These are phyloP conservation scores for Endoconidiophora polonica DNA, from an alignment of 2,329 filamentous ascomycete genomes.

Conservation along the genomic window DNA sequence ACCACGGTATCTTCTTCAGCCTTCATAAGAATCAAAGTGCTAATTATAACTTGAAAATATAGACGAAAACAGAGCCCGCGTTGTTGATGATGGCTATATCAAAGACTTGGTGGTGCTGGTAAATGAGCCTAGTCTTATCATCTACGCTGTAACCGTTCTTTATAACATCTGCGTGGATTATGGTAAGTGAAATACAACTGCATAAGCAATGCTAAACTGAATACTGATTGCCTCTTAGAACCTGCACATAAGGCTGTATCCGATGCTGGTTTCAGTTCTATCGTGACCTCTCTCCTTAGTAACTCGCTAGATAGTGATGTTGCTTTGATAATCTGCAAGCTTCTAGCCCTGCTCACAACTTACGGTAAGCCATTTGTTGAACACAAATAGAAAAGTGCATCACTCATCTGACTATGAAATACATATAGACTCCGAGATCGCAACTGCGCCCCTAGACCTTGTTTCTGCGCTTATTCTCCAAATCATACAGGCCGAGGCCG, in stretches of 20 bases:
- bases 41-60: neutral
- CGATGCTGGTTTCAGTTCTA: conserved; percentile 31
- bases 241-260: conserved; percentile 40
- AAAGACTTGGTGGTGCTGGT: conserved; percentile 32
- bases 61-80: conserved; percentile 42
- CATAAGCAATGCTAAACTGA: neutral
- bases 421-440: conserved; percentile 26
- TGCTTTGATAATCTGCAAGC: conserved; percentile 32
- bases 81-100: conserved; percentile 34
- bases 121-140: conserved; percentile 28
- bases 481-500: conserved; percentile 25
- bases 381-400: neutral
- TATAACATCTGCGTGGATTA: conserved; percentile 49
- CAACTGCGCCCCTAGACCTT: conserved; percentile 28
- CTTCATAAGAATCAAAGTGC: no score
- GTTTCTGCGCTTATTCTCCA: conserved; percentile 33
- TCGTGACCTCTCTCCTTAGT: conserved; percentile 32
- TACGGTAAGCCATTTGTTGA: conserved; percentile 25
- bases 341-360: conserved; percentile 34
- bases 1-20: neutral
- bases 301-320: conserved; percentile 27
- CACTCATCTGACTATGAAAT: neutral
- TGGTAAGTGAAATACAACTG: conserved; percentile 24
- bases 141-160: conserved; percentile 40
- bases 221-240: conserved; percentile 24